Percentiles rank a stretch among this genome's conserved stretches.
These are phyloP conservation scores for Cryphonectria japonica DNA, from an alignment of 2,329 filamentous ascomycete genomes.

Conservation along the genomic window DNA sequence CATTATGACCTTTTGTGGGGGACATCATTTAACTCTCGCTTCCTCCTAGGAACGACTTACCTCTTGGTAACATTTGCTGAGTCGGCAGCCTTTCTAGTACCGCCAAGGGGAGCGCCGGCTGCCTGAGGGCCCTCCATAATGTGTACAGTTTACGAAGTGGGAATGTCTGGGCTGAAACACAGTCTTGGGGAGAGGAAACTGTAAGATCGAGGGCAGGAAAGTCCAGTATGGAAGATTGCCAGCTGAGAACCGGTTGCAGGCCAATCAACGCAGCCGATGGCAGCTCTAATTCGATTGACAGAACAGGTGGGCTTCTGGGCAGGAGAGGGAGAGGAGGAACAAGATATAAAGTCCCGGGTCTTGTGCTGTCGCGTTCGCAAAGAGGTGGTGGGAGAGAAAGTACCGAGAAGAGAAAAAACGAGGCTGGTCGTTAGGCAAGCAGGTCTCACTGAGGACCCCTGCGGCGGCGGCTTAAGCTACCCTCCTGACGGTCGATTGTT, in stretches of 20 bases:
- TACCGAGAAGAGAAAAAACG: not conserved
- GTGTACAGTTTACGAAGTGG: conserved; percentile 31
- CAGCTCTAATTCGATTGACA: conserved; percentile 1
- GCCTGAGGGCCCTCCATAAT: conserved; percentile 66
- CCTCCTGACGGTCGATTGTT: conserved; percentile 20
- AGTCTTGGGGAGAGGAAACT: not conserved
- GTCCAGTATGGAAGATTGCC: not conserved
- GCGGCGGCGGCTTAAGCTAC: conserved; percentile 12
- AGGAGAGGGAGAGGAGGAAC: conserved; percentile 8
- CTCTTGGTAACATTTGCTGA: conserved; percentile 76
- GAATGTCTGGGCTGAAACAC: not conserved
- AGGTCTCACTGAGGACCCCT: not conserved
- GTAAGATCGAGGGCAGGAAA: not conserved
- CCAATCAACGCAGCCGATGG: not conserved
- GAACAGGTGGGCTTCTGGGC: conserved; percentile 14
- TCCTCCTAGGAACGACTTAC: conserved; percentile 48
- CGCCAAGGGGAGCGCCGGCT: conserved; percentile 60
- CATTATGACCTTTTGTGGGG: not conserved
- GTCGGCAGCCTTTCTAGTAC: conserved; percentile 62
- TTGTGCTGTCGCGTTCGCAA: conserved; percentile 7
- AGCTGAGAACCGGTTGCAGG: not conserved
- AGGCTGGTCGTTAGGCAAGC: conserved; percentile 3
- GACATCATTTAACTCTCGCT: not conserved
- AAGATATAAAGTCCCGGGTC: conserved; percentile 1
- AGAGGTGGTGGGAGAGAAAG: conserved; percentile 1